Evolutionary conservation across 2,329 filamentous ascomycete species (phyloP), one percentile per base, ranked within the genome.

Genomic region (Scleromitrula shiraiana): DNA sequence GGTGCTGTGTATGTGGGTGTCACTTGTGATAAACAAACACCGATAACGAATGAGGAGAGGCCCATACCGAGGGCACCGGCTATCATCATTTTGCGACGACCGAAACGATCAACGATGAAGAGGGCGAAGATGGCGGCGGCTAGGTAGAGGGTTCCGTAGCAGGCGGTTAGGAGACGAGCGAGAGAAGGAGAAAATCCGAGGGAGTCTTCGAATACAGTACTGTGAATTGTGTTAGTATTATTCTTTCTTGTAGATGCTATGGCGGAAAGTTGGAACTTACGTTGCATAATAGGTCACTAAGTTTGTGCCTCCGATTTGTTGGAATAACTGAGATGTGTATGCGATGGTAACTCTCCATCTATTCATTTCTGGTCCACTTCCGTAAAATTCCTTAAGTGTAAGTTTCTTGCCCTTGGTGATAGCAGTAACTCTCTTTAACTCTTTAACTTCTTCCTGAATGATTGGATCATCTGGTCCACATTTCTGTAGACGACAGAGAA

Each of bases 41-140:
- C 57, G 70, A 76, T 75, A 14, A 70, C 64, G 41, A 69, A 66
- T 27, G 85, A 86, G 60, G 88, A 88, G 62, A 74, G 75, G n/a
- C 45, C 71, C 33, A 79, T 68, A 60, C 73, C 75, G 60, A 78
- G 73, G 39, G 75, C 76, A 27, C 68, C 68, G 0, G 72, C 74
- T 50, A 78, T 77, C 33, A 78, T 56, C 49, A 50, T 50, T 51
- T 67, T 70, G 35, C 67, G 68, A 3, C 73, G 67, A 6, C 71
- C 71, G 1, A 77, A 72, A n/a, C 69, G 68, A 55, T 77, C 74
- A 38, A 76, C 69, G 26, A 77, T 56, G 58, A 76, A 74, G 32
- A 70, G 61, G 55, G 78, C 80, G 61, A 83, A 76, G 62, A 81
- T 82, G 0, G 82, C 85, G 2, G 82, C 81, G 59, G 85, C 83